Conservation (phyloP, 768 basidiomycete species). For the Kwoniella europaea region DNA sequence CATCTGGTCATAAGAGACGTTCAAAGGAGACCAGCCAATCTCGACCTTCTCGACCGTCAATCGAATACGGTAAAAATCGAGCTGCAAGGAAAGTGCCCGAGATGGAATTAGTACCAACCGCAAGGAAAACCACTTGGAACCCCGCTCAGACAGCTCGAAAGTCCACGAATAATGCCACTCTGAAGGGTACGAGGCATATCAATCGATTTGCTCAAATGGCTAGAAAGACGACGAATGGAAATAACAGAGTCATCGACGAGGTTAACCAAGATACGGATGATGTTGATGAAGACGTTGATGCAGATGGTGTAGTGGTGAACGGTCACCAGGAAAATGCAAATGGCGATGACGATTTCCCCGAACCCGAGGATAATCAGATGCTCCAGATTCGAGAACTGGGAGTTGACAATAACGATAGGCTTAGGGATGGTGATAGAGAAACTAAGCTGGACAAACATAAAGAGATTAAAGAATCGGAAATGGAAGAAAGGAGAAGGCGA, state of each 20-base stretch:
- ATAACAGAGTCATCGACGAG: not conserved
- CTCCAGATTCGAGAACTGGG: too few species aligned
- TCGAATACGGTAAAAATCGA: not conserved
- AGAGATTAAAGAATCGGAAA: not conserved
- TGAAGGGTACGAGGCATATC: too few species aligned
- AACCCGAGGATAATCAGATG: not conserved
- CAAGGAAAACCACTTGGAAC: not conserved
- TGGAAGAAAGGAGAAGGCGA: not conserved
- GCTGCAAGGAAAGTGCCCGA: not conserved
- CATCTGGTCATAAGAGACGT: not conserved
- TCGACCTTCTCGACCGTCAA: not conserved
- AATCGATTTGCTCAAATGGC: not conserved
- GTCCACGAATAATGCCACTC: not conserved
- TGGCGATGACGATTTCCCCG: slow-evolving; percentile 4
- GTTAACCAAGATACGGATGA: not conserved
- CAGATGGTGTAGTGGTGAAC: not conserved
- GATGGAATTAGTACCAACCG: not conserved
- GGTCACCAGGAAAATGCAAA: not conserved
- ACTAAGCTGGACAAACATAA: too few species aligned
- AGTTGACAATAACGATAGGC: too few species aligned
- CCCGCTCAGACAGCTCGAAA: not conserved
- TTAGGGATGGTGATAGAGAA: too few species aligned
- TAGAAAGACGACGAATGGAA: not conserved
- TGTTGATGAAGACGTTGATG: not conserved
- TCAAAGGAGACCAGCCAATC: not conserved